Evolutionary conservation across 1,139 yeast species (phyloP).

Genomic region (Kodamaea derodonti): DNA sequence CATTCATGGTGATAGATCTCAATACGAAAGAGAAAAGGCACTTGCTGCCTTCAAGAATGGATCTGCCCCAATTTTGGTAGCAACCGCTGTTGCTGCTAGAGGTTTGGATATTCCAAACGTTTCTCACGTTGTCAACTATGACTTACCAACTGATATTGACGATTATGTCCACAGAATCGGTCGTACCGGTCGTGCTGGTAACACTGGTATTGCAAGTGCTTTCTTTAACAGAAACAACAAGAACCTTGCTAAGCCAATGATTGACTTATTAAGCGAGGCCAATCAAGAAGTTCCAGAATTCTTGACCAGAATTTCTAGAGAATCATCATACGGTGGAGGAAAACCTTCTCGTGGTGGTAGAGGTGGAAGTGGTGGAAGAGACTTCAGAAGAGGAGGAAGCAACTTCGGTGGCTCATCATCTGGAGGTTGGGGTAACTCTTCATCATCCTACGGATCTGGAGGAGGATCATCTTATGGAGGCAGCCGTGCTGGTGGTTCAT

Average conservation of each 20-base stretch:
- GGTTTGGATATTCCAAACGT: slow-evolving; percentile 99
- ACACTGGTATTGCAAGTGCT: slow-evolving; percentile 96
- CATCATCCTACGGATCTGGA: slow-evolving; percentile 15
- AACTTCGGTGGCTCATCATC: slow-evolving; percentile 25
- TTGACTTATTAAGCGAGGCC: slow-evolving; percentile 88
- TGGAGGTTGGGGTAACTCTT: slow-evolving; percentile 25
- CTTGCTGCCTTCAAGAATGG: slow-evolving; percentile 85
- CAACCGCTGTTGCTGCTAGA: slow-evolving; percentile 99
- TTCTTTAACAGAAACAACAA: slow-evolving; percentile 95
- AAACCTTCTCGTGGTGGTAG: slow-evolving; percentile 49
- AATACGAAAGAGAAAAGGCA: slow-evolving; percentile 96
- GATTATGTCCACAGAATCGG: slow-evolving; percentile 99
- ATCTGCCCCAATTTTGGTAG: slow-evolving; percentile 87
- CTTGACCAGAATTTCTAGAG: slow-evolving; percentile 77
- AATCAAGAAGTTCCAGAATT: slow-evolving; percentile 96
- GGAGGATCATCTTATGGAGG: slow-evolving; percentile 16
- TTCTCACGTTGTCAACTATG: slow-evolving; percentile 94
- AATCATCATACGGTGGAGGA: slow-evolving; percentile 55
- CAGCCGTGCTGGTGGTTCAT: slow-evolving; percentile 20
- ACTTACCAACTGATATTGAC: slow-evolving; percentile 93
- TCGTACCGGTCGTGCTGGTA: slow-evolving; percentile 99
- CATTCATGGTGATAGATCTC: slow-evolving; percentile 98
- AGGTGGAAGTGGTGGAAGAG: slow-evolving; percentile 51
- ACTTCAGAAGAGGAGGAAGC: slow-evolving; percentile 49
- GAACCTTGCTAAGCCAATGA: slow-evolving; percentile 82